These are phyloP conservation scores for Tripidium arundinaceum DNA, from an alignment of 202 grass and related monocot species.

Conservation along the genomic window DNA sequence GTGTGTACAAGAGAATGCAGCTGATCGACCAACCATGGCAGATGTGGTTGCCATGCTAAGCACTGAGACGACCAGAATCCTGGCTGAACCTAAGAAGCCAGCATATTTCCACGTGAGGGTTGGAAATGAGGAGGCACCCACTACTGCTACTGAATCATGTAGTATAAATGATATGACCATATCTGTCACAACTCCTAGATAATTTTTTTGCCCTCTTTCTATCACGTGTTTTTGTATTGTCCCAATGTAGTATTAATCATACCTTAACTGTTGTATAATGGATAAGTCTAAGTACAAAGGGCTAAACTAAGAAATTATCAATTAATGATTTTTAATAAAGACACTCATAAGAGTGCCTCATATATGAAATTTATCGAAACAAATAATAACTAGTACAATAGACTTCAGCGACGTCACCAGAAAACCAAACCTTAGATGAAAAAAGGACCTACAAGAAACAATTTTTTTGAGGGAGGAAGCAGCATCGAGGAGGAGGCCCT, in stretches of 20 bases:
- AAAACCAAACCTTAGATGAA: no score
- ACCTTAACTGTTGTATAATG: neutral
- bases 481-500: no score
- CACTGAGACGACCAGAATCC: conserved; percentile 25
- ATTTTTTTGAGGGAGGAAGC: neutral
- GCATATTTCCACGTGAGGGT: conserved; percentile 48
- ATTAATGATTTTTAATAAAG: neutral
- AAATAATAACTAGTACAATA: neutral
- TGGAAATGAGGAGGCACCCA: neutral
- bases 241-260: no score
- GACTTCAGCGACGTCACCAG: no score
- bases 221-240: neutral
- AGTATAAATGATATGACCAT: conserved; percentile 31
- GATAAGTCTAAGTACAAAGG: neutral
- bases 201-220: neutral
- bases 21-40: conserved; percentile 46
- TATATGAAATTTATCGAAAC: neutral
- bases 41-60: conserved; percentile 47
- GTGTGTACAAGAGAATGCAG: conserved; percentile 49
- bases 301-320: neutral
- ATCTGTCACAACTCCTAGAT: neutral
- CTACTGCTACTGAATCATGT: neutral
- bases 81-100: conserved; percentile 46
- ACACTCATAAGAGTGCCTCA: no score
- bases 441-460: neutral